Evolutionary conservation across 2,329 filamentous ascomycete genomes (phyloP).

Genomic region (Emmonsiellopsis sp.): DNA sequence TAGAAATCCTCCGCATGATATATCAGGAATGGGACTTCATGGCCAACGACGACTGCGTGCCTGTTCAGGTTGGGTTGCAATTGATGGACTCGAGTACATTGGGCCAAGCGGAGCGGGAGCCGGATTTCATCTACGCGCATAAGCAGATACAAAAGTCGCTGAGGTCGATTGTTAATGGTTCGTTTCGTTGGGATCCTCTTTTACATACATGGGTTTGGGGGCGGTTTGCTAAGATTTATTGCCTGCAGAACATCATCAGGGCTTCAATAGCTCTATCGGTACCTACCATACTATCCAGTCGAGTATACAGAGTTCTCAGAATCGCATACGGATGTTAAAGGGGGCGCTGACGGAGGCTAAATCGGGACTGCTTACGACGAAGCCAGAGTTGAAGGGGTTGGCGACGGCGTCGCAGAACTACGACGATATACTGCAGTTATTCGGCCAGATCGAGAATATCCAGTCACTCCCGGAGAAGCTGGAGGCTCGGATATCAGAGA

Average conservation of each 20-base stretch:
- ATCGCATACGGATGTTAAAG: conserved; percentile 71
- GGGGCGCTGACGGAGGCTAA: conserved; percentile 76
- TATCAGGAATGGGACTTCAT: conserved; percentile 86
- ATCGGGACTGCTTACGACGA: conserved; percentile 69
- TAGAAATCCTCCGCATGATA: conserved; percentile 68
- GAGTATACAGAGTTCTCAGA: conserved; percentile 82
- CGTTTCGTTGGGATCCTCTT: conserved; percentile 8
- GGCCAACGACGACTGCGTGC: conserved; percentile 78
- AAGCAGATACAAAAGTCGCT: conserved; percentile 83
- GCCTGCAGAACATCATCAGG: conserved; percentile 77
- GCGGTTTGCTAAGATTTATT: background rate
- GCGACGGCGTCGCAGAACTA: conserved; percentile 83
- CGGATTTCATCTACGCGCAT: conserved; percentile 74
- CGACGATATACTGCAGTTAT: conserved; percentile 74
- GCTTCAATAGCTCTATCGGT: conserved; percentile 97
- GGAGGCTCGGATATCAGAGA: conserved; percentile 91
- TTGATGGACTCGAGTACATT: conserved; percentile 90
- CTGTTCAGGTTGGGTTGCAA: conserved; percentile 89
- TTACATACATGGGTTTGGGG: background rate
- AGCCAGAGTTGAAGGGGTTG: conserved; percentile 83
- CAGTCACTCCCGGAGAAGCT: conserved; percentile 84
- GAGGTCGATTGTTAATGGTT: conserved; percentile 81
- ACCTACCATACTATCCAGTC: conserved; percentile 98
- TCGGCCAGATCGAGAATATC: conserved; percentile 79
- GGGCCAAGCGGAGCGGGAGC: conserved; percentile 80